Conservation (phyloP, 768 basidiomycete species). For the Serendipita sp. region DNA sequence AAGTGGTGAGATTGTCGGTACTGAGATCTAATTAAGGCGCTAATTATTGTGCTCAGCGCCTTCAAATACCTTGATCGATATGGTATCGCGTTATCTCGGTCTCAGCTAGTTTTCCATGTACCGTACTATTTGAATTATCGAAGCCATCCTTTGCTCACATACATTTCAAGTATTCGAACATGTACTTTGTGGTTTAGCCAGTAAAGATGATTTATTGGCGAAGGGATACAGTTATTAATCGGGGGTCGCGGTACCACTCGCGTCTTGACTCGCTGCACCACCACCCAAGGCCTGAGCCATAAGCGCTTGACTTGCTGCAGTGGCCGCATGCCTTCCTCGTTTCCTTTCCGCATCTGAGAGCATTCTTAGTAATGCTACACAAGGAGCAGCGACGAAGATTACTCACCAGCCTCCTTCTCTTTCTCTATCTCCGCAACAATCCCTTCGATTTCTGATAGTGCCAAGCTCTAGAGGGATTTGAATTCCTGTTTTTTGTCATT, state of each 20-base stretch:
- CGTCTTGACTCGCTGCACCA: not conserved
- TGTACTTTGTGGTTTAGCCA: not conserved
- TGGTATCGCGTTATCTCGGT: not conserved
- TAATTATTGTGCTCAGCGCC: not conserved
- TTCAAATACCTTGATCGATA: not conserved
- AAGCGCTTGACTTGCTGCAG: conserved; percentile 78
- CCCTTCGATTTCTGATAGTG: conserved; percentile 70
- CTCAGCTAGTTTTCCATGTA: not conserved
- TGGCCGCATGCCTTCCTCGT: conserved; percentile 74
- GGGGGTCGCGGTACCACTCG: conserved; percentile 2
- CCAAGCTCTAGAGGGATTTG: conserved; percentile 47
- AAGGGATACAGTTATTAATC: not conserved
- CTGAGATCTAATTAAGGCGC: not conserved
- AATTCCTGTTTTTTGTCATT: not conserved
- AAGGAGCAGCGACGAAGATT: not conserved
- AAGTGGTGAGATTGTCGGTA: conserved; percentile 39
- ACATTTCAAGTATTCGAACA: not conserved
- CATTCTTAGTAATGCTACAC: not conserved
- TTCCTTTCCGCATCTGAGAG: conserved; percentile 83
- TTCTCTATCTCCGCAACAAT: conserved; percentile 89
- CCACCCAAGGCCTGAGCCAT: conserved; percentile 29
- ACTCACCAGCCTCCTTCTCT: conserved; percentile 87
- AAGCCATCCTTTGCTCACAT: no score
- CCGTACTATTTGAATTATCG: not conserved
- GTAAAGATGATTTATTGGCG: not conserved